Evolutionary conservation across 2,329 filamentous ascomycete genomes (phyloP).

Genomic region (Plectosphaerella plurivora): DNA sequence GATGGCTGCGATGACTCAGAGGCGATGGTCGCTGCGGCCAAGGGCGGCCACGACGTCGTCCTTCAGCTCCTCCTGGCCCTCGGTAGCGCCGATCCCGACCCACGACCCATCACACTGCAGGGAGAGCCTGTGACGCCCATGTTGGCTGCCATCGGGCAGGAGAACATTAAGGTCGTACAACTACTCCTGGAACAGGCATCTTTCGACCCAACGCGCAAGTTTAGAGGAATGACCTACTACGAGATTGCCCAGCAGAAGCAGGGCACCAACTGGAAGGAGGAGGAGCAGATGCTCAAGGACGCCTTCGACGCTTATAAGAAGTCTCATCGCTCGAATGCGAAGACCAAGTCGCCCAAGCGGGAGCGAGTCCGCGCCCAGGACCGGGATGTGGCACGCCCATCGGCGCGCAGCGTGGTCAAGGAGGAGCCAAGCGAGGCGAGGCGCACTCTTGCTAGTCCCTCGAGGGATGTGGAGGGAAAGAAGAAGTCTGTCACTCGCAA

Average conservation of each 20-base stretch:
- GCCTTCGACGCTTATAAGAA: slow-evolving; percentile 65
- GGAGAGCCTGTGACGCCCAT: slow-evolving; percentile 84
- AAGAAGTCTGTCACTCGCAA: slow-evolving; percentile 36
- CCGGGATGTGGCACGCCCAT: slow-evolving; percentile 34
- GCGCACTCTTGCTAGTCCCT: slow-evolving; percentile 44
- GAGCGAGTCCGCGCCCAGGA: slow-evolving; percentile 35
- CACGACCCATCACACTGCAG: slow-evolving; percentile 57
- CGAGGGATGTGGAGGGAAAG: slow-evolving; percentile 36
- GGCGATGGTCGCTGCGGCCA: slow-evolving; percentile 84
- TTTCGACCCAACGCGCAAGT: slow-evolving; percentile 79
- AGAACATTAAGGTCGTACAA: slow-evolving; percentile 79
- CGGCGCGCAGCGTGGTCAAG: slow-evolving; percentile 36
- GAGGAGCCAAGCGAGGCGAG: slow-evolving; percentile 40
- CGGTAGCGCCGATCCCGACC: slow-evolving; percentile 63
- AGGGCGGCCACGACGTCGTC: slow-evolving; percentile 85
- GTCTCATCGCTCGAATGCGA: slow-evolving; percentile 40
- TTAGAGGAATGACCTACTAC: slow-evolving; percentile 75
- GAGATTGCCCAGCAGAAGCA: slow-evolving; percentile 80
- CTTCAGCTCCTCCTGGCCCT: slow-evolving; percentile 73
- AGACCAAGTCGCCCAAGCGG: slow-evolving; percentile 45
- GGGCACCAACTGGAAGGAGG: slow-evolving; percentile 86
- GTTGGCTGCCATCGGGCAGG: slow-evolving; percentile 86
- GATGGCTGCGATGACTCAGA: slow-evolving; percentile 69
- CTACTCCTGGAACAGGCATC: slow-evolving; percentile 69
- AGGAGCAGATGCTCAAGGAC: slow-evolving; percentile 74